Base-by-base conservation (phyloP, 306 rosid species). In the Dalbergia cultrata region DNA sequence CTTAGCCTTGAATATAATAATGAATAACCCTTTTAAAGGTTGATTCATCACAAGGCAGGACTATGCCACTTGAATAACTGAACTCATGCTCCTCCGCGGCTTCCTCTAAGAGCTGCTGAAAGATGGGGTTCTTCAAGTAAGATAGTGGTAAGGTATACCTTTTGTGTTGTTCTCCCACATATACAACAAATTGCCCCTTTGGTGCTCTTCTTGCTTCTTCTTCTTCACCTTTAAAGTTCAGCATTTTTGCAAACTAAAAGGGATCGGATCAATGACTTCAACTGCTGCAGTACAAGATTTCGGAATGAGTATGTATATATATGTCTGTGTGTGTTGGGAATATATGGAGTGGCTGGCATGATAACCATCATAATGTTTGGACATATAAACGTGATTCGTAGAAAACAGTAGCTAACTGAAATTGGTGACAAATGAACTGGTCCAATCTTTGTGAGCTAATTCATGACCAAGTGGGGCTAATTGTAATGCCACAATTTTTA, bases 181-280 rank as follows among this genome's bases (percentile, higher is more conserved):
- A 82, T 12, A 87, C 85, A 34, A 82, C 89, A 59, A 85, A 83
- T 78, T 85, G 80, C 35, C 89, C 89, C 69, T 80, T 88, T 21
- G 82, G 82, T 59, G 87, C 84, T 78, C 39, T 87, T 66, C 62
- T 82, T 12, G 1, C 22, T 31, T n/a, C 64, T 33, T 68, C 13
- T 13, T 49, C 9, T 43, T 9, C 13, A 21, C 59, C 43, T 13
- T 78, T 75, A 45, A 54, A 57, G 56, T 62, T 52, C 7, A 21
- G n/a, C 86, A 82, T 85, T 53, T 78, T 68, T 19, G 11, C 45
- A 31, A 26, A 67, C 54, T 18, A 9, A 9, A 37, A 37, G 33
- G 31, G 19, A 13, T 37, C 8, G 31, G 19, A 13, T 37, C 8
- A 37, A 37, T 47, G 41, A 16, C n/a, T 12, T n/a, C 16, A 49